A percentile compares a stretch with the other conserved stretches of the same genome.
Conservation (phyloP, 305 asterid genomes). For the Striga hermonthica region DNA sequence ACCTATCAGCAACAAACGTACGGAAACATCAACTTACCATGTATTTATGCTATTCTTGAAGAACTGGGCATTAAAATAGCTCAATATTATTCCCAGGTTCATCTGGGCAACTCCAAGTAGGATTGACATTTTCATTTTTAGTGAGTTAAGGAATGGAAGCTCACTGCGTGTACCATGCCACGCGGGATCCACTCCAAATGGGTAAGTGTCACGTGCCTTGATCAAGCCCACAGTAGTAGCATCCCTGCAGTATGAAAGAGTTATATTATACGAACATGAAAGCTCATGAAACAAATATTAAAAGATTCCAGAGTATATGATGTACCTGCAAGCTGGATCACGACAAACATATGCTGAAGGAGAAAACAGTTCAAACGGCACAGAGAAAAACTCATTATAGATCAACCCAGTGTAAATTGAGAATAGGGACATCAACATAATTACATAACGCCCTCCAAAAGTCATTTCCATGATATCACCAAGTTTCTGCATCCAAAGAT, state of each 20-base stretch:
- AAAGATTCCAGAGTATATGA: constrained; percentile 22
- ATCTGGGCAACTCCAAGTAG: constrained; percentile 91
- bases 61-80: constrained; percentile 71
- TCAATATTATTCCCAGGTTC: constrained; percentile 88
- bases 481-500: constrained; percentile 67
- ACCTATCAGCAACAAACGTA: constrained; percentile 11
- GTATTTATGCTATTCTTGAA: constrained; percentile 66
- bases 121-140: constrained; percentile 94
- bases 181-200: constrained; percentile 91
- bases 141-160: constrained; percentile 79
- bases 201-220: constrained; percentile 74
- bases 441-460: constrained; percentile 90
- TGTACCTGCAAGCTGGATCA: constrained; percentile 82
- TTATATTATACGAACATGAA: constrained; percentile 21
- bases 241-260: constrained; percentile 50
- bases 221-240: constrained; percentile 75
- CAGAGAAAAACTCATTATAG: constrained; percentile 87
- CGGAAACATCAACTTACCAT: constrained; percentile 52
- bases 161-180: constrained; percentile 96
- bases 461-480: constrained; percentile 95
- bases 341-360: constrained; percentile 83
- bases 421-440: constrained; percentile 78
- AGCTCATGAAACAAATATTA: constrained; percentile 26
- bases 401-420: constrained; percentile 91
- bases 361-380: constrained; percentile 77